Evolutionary conservation across 805 yeast genomes (phyloP), one percentile per base, ranked within the genome.

Genomic region (Ogataea henricii): DNA sequence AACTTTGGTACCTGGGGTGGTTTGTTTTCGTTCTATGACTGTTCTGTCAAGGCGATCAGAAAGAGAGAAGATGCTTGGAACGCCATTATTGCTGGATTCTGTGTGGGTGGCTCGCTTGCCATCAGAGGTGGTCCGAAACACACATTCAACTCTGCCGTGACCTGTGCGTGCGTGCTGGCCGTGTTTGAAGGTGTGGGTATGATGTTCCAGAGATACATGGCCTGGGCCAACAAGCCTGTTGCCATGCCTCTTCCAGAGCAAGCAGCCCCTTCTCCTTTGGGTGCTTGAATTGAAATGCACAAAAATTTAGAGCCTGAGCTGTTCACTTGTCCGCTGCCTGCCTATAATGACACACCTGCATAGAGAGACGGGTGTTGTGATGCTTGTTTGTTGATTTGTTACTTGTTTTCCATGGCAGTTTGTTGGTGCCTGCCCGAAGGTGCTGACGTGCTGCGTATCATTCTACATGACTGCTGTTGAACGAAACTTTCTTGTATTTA

Each of bases 1-100:
- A 94, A 94, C 71, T 92, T 94, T 64, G 99, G 99, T 74, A 96
- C 89, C 33, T 94, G 99, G 99, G 99, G 99, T 77, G 99, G 99
- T 52, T 75, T 94, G 60, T 94, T 94, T 67, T 89, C 97, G 27
- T 86, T 95, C 12, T 94, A 84, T 65, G 99, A 94, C 71, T 94
- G 99, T 77, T 80, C 91, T 13, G 96, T 94, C 40, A 94, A 92
- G 70, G 96, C 92, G 2, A 81, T 94, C 36, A 87, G 99, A 77
- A 87, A 89, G 71, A 89, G 97, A 76, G 99, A 94, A 70, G 99
- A 94, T 69, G 96, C 98, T 6, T 88, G 96, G 88, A 94, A 94
- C 68, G 97, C 97, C 56, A 91, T 94, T 65, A 85, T 92, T 64
- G 97, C 98, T 27, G 99, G 99, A 49, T 90, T 94, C 67, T 89